Evolutionary conservation across 2,329 filamentous ascomycete genomes (phyloP), one percentile per base, ranked within the genome.

Genomic region (Hypoxylon sp.): DNA sequence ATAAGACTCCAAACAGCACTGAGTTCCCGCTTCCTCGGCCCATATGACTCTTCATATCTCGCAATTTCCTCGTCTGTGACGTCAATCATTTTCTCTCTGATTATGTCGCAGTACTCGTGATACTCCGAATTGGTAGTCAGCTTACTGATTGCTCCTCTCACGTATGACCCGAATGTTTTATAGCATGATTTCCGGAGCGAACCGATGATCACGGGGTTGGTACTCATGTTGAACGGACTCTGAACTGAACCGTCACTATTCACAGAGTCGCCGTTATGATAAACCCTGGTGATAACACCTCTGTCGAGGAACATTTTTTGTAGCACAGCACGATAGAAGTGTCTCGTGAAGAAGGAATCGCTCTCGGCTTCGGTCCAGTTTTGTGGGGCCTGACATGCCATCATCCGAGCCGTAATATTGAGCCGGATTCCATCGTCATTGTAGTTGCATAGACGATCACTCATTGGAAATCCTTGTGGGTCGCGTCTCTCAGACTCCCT

Each of bases 381-480:
- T 66, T 90, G 86, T 1, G 96, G 94, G 6, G 96, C 96, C 82
- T 99, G 96, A 54, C 97, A 94, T 2, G 95, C 95, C 95, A 98
- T 98, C 92, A 97, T 97, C 48, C 96, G 89, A 0, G 96, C 94
- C 3, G 96, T 99, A 77, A 98, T 97, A 80, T 99, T 98, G 63
- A 98, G 85, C 24, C 93, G 88, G 51, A 98, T 85, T 2, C 94
- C 94, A 8, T 85, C 83, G 14, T 81, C 82, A 19, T 83, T 80
- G 73, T 91, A 87, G 3, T 79, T 88, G 80, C 76, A 85, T 53
- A 98, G 84, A 13, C 86, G 87, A 48, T 90, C 83, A 65, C 93
- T 97, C 92, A 99, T 96, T 0, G 96, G 96, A 75, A 98, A 99
- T 3, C 96, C 96, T 69, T 98, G 91, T 0, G 93, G 92, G 75